Base-by-base conservation (phyloP, 2,329 filamentous ascomycete species). In the Penicillium oxalicum region DNA sequence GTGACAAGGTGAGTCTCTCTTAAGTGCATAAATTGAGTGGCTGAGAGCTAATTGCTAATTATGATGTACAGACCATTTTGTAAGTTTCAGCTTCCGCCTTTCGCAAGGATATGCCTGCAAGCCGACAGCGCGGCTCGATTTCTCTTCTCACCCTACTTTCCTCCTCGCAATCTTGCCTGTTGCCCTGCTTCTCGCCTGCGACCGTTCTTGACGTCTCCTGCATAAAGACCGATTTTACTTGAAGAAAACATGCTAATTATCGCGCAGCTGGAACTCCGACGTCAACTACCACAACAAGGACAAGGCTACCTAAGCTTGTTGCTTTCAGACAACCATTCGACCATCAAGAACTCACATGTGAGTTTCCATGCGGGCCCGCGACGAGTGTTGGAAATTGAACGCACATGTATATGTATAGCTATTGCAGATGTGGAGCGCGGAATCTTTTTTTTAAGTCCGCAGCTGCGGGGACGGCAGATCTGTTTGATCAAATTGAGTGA, bases 281-380 rank as follows among this genome's bases (percentile, higher is more conserved):
- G 90, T 96, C 78, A 97, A 97, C 84, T 91, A 95, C 79, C 90
- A 97, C 84, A 90, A 95, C 79, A 87, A 86, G 77, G 86, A 94
- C 77, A 89, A 88, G 81, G 60, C 65, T 41, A 68, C 65, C 51
- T 74, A 69, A 69, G 59, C 37, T 11, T 6, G 33, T 42, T 27
- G 24, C 35, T 27, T 18, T 18, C 40, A 13, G 25, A 45, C 36
- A 26, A 26, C 47, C 27, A 49, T 27, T 28, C 11, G 36, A 18
- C 28, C 42, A 43, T 34, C 44, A 50, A 45, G 49, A 45, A 25
- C 29, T 49, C 13, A 18, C 38, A 39, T 40, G 46, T 38, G 48
- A 47, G 36, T 47, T 27, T 36, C 44, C 33, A 45, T 50, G 45
- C 27, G 35, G 46, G 40, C 33, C 37, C 40, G 44, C 42, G 46